Evolutionary conservation across 2,329 filamentous ascomycete species (phyloP).

Genomic region (Colletotrichum chrysophilum): DNA sequence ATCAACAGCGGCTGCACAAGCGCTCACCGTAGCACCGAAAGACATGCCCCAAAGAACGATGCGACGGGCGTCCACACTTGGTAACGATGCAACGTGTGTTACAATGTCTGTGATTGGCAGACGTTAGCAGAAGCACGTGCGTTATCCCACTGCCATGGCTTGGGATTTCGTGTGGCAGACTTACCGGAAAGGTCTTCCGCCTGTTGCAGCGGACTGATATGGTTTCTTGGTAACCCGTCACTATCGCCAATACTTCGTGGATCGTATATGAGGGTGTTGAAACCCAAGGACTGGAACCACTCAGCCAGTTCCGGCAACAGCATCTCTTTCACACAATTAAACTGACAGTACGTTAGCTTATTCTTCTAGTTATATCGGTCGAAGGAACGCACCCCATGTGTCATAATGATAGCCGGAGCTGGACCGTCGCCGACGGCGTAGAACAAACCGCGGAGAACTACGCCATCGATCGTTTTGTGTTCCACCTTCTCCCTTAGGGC

Average conservation of each 20-base stretch:
- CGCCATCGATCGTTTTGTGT: neutral
- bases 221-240: conserved; percentile 41
- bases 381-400: neutral
- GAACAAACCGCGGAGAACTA: neutral
- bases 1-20: conserved; percentile 32
- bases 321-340: conserved; percentile 31
- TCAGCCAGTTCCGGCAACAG: conserved; percentile 35
- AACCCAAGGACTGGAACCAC: conserved; percentile 33
- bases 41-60: conserved; percentile 34
- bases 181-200: neutral
- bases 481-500: neutral
- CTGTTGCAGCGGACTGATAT: conserved; percentile 37
- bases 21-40: conserved; percentile 28
- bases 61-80: conserved; percentile 20
- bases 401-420: neutral
- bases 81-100: neutral
- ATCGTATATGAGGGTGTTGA: conserved; percentile 42
- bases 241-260: conserved; percentile 38
- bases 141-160: neutral
- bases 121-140: neutral
- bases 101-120: neutral
- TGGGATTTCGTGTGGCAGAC: neutral
- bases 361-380: neutral
- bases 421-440: neutral
- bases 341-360: neutral